Percentiles rank a stretch among this genome's conserved stretches.
These are phyloP conservation scores for Zygotorulaspora mrakii DNA, from an alignment of 1,139 yeast species.

Conservation along the genomic window DNA sequence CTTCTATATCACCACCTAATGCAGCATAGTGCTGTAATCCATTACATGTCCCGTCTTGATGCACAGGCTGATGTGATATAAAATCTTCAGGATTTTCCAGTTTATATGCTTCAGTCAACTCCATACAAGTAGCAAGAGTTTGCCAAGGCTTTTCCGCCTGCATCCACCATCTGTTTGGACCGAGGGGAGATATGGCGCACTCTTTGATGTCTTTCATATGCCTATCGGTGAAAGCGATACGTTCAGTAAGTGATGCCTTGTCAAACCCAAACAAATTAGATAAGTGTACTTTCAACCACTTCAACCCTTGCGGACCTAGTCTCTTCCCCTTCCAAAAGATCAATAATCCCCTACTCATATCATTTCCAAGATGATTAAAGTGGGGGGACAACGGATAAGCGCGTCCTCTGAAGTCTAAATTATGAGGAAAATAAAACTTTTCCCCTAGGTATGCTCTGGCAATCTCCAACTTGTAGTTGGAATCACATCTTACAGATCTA, in stretches of 20 bases:
- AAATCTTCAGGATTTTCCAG: constrained; percentile 70
- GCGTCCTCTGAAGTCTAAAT: constrained; percentile 91
- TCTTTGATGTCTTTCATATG: constrained; percentile 59
- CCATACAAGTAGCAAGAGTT: constrained; percentile 80
- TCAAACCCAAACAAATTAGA: constrained; percentile 88
- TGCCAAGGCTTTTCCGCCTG: constrained; percentile 96
- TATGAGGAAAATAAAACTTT: constrained; percentile 88
- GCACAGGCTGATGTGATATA: constrained; percentile 82
- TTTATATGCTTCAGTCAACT: constrained; percentile 66
- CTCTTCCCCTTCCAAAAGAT: constrained; percentile 84
- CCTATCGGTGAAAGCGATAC: constrained; percentile 68
- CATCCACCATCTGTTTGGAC: constrained; percentile 70
- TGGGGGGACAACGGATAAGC: constrained; percentile 91
- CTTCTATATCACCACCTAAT: constrained; percentile 90
- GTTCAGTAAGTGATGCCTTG: constrained; percentile 73
- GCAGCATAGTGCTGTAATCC: constrained; percentile 98
- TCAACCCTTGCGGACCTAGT: constrained; percentile 70
- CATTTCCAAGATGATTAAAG: constrained; percentile 82
- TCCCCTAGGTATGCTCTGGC: constrained; percentile 92
- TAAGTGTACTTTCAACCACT: constrained; percentile 86
- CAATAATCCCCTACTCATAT: constrained; percentile 79
- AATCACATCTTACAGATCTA: constrained; percentile 88
- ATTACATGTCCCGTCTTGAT: constrained; percentile 97
- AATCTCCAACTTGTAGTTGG: constrained; percentile 88
- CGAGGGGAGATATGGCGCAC: constrained; percentile 69